Evolutionary conservation across 306 rosid genomes (phyloP), one percentile per base, ranked within the genome.

Genomic region (Quercus alba): DNA sequence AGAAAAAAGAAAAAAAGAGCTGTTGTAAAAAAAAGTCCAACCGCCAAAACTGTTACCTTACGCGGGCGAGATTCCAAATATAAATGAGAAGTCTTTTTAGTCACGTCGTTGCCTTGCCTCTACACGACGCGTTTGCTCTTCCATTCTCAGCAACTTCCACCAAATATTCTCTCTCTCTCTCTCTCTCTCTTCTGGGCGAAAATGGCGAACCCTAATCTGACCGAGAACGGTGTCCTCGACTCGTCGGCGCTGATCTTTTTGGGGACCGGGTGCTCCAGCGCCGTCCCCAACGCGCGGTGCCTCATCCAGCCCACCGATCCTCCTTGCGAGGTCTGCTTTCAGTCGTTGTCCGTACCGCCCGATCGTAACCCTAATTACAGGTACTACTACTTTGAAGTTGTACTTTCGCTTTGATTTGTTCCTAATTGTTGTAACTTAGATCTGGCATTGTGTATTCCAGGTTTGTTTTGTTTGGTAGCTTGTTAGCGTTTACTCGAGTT

Each of bases 181-280:
- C 70, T 3, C 77, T 52, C 17, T 56, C 77, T 52, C 4, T 28
- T 57, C 41, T 69, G 4, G 2, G 1, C 55, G 10, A 2, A 72
- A 85, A 94, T 92, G 99, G 89, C 93, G 84, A 81, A 83, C 73
- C 61, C 80, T 78, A 76, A 86, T 31, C 78, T 67, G 84, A 23
- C 76, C 64, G 83, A 62, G 41, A 68, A 74, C 84, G 87, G 74
- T 56, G 72, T 20, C 1, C 62, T 18, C 68, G 79, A 81, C 86
- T 95, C 99, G 57, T 95, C 99, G 71, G 97, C 97, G 38, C 78
- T 95, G 78, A 91, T 95, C 74, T 95, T 95, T 61, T 88, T 95
- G 71, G 99, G 99, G 1, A 93, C 98, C 8, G 99, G 99, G 3
- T 91, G 97, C 61, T 95, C 99, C 1, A 85, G 99, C 87, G 86